Base-by-base conservation (phyloP, 768 basidiomycete genomes). In the Erythrobasidium yunnanense region DNA sequence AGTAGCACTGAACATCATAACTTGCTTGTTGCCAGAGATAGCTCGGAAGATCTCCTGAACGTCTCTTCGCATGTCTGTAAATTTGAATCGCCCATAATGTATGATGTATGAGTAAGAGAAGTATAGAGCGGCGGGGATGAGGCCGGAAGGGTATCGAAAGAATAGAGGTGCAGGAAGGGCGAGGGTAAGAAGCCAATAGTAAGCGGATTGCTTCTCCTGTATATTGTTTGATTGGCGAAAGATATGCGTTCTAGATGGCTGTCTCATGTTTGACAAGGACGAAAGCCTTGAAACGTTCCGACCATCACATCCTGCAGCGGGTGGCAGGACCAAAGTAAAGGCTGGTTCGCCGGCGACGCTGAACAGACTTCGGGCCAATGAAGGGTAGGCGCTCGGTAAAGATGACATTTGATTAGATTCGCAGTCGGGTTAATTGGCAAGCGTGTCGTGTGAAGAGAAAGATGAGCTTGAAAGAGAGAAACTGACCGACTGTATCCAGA, bases 401-500 rank as follows among this genome's bases (percentile, higher is more conserved):
- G n/a, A n/a, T n/a, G n/a, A n/a, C n/a, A n/a, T n/a, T n/a, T n/a
- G n/a, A n/a, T n/a, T n/a, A n/a, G n/a, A 11, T n/a, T 42, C n/a
- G 38, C 38, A 11, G 38, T 42, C 38, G 38, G n/a, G 38, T 11
- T n/a, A 42, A n/a, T 11, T 42, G n/a, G 38, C 38, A n/a, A 42
- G 11, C 11, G 38, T n/a, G 38, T n/a, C 38, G 38, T n/a, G 38
- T 42, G n/a, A 42, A 11, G 38, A 42, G 11, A 11, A n/a, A 42
- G 38, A 42, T 11, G 38, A 11, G n/a, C 11, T 11, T n/a, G n/a
- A 45, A 20, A 46, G 4, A 38, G 8, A 25, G 33, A 58, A 83
- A 99, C 95, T 96, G 89, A 99, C 95, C 95, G 81, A 99, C 91
- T 84, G 91, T 88, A 83, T 99, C 95, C 77, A 99, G 87, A 90